Conservation (phyloP, 2,329 filamentous ascomycete species). For the Teratosphaeria viscida region DNA sequence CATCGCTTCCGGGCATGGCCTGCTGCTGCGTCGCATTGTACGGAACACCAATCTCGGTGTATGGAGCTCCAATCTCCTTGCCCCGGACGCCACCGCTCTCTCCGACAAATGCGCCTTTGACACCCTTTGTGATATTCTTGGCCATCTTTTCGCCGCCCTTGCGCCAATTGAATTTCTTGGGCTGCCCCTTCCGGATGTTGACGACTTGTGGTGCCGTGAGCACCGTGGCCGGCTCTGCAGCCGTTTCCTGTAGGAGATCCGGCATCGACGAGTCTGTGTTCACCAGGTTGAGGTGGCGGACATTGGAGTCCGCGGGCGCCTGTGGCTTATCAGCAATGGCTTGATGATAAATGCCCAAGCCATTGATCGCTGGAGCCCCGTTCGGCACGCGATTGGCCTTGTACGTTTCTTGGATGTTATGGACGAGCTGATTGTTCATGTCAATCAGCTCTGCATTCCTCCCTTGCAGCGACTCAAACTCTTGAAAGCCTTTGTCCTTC, state of each 20-base stretch:
- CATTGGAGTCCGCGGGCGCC: slow-evolving; percentile 25
- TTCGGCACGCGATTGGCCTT: slow-evolving; percentile 53
- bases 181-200: slow-evolving; percentile 86
- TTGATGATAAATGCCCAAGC: slow-evolving; percentile 50
- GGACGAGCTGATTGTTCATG: slow-evolving; percentile 89
- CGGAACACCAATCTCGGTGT: slow-evolving; percentile 22
- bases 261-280: slow-evolving; percentile 28
- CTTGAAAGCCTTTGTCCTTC: slow-evolving; percentile 85
- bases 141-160: slow-evolving; percentile 89
- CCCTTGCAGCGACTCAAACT: slow-evolving; percentile 87
- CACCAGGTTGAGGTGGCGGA: slow-evolving; percentile 27
- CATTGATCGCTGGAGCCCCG: slow-evolving; percentile 37
- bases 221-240: slow-evolving; percentile 50
- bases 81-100: slow-evolving; percentile 12
- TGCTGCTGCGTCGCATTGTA: slow-evolving; percentile 18
- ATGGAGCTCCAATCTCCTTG: slow-evolving; percentile 23
- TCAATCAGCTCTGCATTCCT: slow-evolving; percentile 92
- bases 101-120: slow-evolving; percentile 76
- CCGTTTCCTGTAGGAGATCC: slow-evolving; percentile 46
- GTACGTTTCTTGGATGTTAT: slow-evolving; percentile 87
- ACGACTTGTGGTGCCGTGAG: slow-evolving; percentile 79
- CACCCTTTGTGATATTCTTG: slow-evolving; percentile 85
- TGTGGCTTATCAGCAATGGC: slow-evolving; percentile 10
- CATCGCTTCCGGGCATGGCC: slow-evolving; percentile 21
- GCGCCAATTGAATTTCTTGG: slow-evolving; percentile 98